Conservation (phyloP, 2,329 filamentous ascomycete genomes). For the Fusarium clavum region DNA sequence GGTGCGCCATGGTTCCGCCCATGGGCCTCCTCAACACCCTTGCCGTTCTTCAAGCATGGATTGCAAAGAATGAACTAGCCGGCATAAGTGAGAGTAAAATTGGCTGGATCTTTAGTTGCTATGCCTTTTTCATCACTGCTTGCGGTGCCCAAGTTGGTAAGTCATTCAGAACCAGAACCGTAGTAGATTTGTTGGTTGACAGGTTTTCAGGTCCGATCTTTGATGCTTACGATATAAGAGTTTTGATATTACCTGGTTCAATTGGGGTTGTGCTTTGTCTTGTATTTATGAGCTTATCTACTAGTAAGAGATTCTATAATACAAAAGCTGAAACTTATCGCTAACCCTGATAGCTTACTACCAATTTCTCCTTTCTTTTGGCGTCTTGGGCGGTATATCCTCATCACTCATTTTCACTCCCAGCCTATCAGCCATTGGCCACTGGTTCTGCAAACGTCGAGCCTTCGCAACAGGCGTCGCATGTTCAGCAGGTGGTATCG, state of each 20-base stretch:
- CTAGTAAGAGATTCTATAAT: slow-evolving; percentile 45
- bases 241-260: slow-evolving; percentile 69
- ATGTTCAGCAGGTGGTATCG: slow-evolving; percentile 71
- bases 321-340: accelerated
- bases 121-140: slow-evolving; percentile 26
- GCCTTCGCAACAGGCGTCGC: slow-evolving; percentile 77
- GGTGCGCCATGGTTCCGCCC: slow-evolving; percentile 72
- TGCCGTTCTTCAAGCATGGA: slow-evolving; percentile 74
- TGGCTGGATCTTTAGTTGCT: slow-evolving; percentile 25
- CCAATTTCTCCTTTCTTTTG: slow-evolving; percentile 78
- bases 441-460: slow-evolving; percentile 69
- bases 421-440: slow-evolving; percentile 72
- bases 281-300: slow-evolving; percentile 70
- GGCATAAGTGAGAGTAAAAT: neutral
- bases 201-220: slow-evolving; percentile 65
- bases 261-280: slow-evolving; percentile 65
- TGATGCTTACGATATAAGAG: slow-evolving; percentile 72
- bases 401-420: slow-evolving; percentile 78
- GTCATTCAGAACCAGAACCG: neutral
- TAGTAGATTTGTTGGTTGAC: neutral
- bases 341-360: slow-evolving; percentile 51
- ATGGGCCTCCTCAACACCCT: slow-evolving; percentile 76
- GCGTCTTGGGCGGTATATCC: slow-evolving; percentile 72
- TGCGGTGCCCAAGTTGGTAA: slow-evolving; percentile 20
- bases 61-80: slow-evolving; percentile 48